Conservation (phyloP, 2,329 filamentous ascomycete genomes). For the Trichophyton mentagrophytes region DNA sequence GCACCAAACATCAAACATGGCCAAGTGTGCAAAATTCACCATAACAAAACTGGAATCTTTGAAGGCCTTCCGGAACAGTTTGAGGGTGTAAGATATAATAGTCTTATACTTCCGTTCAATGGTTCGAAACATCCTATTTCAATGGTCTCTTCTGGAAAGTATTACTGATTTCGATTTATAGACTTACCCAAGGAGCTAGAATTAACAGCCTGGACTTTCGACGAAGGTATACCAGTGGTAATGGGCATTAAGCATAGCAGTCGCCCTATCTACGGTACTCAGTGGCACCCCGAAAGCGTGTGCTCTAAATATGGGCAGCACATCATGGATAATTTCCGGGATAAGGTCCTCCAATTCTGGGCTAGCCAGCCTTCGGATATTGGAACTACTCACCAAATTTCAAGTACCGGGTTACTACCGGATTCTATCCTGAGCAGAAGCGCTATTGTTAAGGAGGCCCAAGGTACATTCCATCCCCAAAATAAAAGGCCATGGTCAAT, state of each 20-base stretch:
- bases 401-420: conserved; percentile 6
- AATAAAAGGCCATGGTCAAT: background rate
- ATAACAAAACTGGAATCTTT: conserved; percentile 54
- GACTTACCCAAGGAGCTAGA: conserved; percentile 9
- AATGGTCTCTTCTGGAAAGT: background rate
- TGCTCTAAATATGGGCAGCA: conserved; percentile 12
- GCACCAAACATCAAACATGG: conserved; percentile 68
- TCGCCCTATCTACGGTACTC: conserved; percentile 11
- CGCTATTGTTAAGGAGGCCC: conserved; percentile 8
- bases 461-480: background rate
- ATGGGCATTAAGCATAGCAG: conserved; percentile 11
- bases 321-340: conserved; percentile 11
- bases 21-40: conserved; percentile 57
- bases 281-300: conserved; percentile 14
- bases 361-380: background rate
- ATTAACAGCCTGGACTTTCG: conserved; percentile 12
- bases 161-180: background rate
- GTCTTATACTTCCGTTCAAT: conserved; percentile 10
- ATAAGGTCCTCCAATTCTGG: conserved; percentile 8
- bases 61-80: conserved; percentile 32
- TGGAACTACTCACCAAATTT: background rate
- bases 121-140: background rate
- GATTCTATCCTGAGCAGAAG: conserved; percentile 7
- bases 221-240: conserved; percentile 9
- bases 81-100: conserved; percentile 12